Evolutionary conservation across 768 basidiomycete genomes (phyloP), one percentile per base, ranked within the genome.

Genomic region (Naganishia onofrii): DNA sequence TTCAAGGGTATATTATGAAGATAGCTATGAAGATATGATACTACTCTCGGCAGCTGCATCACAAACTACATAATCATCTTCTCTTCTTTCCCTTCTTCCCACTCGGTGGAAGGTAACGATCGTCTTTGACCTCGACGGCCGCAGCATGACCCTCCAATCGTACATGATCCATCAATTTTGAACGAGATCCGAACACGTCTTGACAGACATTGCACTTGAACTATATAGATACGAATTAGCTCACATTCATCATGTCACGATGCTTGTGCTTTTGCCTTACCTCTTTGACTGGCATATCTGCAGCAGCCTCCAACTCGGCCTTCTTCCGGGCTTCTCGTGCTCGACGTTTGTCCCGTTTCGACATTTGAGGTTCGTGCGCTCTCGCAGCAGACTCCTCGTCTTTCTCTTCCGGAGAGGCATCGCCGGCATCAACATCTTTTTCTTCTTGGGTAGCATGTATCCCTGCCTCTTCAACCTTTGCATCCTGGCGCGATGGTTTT

Each of bases 321-420:
- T 89, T 92, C 83, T 88, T 91, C 56, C 86, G 84, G 3, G 83
- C 87, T 78, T 95, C 90, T 56, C 87, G 84, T 21, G 89, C 88
- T 58, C 88, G 85, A 56, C 94, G 83, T 80, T 89, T 92, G 36
- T 96, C 92, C 70, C 86, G 87, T 81, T 96, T 97, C 7, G 91
- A 86, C 70, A 85, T 73, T 58, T 81, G 77, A 21, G 67, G 54
- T 56, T 70, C 71, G 8, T 31, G 36, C 32, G 52, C 36, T 23
- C 52, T 72, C 70, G 34, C 56, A 57, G 53, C 70, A 71, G 38
- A 71, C 53, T 31, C 70, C 32, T 65, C 67, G 12, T 71, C 68
- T 42, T 71, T 72, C 26, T 76, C 72, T n/a, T 71, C 66, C n/a
- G 55, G 57, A 23, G 73, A 69, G n/a, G 71, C 70, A 6, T 72